Evolutionary conservation across 345 rosid genomes (phyloP), one percentile per base, ranked within the genome.

Genomic region (Pistacia integerrima): DNA sequence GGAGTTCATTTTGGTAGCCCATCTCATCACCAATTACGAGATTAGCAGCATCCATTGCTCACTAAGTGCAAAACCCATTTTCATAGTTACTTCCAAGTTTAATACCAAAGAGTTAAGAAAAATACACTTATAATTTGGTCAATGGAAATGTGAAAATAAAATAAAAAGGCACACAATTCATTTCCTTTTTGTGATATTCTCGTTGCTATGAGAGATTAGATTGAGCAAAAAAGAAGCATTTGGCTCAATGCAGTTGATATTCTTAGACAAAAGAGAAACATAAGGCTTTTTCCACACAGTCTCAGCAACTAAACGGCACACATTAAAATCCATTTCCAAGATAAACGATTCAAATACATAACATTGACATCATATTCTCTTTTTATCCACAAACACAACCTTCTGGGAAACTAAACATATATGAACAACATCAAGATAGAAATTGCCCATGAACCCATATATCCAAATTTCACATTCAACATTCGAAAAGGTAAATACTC

Each of bases 31-130:
- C 54, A 57, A 12, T 12, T 35, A 35, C 30, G 11, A n/a, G n/a
- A 64, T 54, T 16, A 35, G 46, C 48, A 52, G 62, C 69, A 64
- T 74, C 77, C 77, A 74, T 74, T 2, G n/a, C 44, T 33, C 52
- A 36, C 14, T 30, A 74, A 57, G 54, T 28, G 7, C 25, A 13
- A n/a, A 63, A 74, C 7, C 60, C 60, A 69, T 51, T 33, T 5
- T 64, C 28, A 18, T n/a, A 10, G 18, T 63, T 36, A 64, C 25
- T 18, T 18, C 30, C 4, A 18, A n/a, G 67, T 46, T 48, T 22
- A 11, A 30, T 5, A 20, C 35, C 0, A 6, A 18, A 49, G 14
- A 13, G 18, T 14, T 2, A 66, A 66, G 28, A n/a, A 41, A 66
- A 41, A 41, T 41, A 41, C 44, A 41, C 44, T 41, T 41, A 41